Conservation (phyloP, 1,284 basidiomycete genomes). For the Chondrostereum purpureum region DNA sequence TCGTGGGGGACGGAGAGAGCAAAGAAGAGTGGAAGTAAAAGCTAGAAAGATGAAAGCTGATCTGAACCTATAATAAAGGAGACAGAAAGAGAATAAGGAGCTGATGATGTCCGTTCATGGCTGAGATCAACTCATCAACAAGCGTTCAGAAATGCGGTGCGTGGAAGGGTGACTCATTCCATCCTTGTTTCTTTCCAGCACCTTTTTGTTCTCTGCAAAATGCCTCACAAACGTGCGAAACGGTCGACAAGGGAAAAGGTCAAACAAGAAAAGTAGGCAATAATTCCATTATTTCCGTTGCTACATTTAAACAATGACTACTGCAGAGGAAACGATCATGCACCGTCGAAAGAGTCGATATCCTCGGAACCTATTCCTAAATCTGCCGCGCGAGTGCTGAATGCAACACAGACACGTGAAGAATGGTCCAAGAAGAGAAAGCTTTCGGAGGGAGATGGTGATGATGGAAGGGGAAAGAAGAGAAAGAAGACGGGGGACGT, state of each 20-base stretch:
- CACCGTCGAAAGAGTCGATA: slow-evolving; percentile 35
- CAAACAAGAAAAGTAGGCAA: slow-evolving; percentile 20
- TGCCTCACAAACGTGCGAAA: slow-evolving; percentile 65
- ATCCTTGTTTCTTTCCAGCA: too few relatives aligned
- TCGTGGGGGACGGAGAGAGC: background rate
- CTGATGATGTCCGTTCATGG: too few relatives aligned
- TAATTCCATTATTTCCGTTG: slow-evolving; percentile 1
- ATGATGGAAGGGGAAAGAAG: slow-evolving; percentile 16
- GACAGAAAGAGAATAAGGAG: too few relatives aligned
- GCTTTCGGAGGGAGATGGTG: slow-evolving; percentile 29
- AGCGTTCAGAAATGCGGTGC: too few relatives aligned
- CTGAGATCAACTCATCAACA: too few relatives aligned
- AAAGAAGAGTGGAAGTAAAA: background rate
- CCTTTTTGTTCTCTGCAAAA: too few relatives aligned
- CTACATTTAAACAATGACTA: background rate
- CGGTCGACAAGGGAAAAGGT: slow-evolving; percentile 37
- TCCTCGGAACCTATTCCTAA: slow-evolving; percentile 60
- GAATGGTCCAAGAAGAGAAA: slow-evolving; percentile 49
- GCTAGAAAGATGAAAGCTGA: background rate
- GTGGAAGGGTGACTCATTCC: too few relatives aligned
- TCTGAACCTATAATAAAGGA: background rate
- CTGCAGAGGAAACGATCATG: slow-evolving; percentile 42
- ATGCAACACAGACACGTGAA: slow-evolving; percentile 51
- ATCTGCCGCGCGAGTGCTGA: slow-evolving; percentile 53
- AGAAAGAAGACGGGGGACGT: slow-evolving; percentile 18